Conservation (phyloP, 2,329 filamentous ascomycete genomes). For the Monosporascus cannonballus region DNA sequence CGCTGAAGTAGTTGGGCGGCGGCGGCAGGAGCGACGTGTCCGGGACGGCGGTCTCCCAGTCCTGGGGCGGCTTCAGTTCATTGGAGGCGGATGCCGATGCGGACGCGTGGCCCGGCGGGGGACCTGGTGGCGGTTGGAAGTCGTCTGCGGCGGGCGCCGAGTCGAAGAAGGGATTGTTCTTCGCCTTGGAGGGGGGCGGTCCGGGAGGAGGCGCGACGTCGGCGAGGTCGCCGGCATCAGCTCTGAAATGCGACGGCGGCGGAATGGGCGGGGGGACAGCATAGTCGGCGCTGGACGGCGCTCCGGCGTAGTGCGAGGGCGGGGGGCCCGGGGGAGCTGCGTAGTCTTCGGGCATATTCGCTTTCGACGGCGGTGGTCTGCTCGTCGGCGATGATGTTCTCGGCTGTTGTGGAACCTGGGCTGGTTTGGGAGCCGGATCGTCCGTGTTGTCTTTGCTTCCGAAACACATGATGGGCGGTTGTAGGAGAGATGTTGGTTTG, state of each 20-base stretch:
- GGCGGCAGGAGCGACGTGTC: conserved; percentile 69
- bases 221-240: conserved; percentile 4
- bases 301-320: conserved; percentile 9
- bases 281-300: conserved; percentile 15
- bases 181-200: conserved; percentile 28
- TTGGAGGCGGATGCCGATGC: not conserved
- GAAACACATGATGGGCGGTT: conserved; percentile 39
- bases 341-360: conserved; percentile 9
- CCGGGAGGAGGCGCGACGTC: conserved; percentile 29
- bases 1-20: conserved; percentile 60
- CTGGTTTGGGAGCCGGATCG: conserved; percentile 35
- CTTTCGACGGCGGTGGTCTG: conserved; percentile 18
- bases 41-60: conserved; percentile 66
- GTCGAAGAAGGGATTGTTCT: not conserved
- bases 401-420: conserved; percentile 9
- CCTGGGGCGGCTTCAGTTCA: conserved; percentile 42
- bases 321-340: conserved; percentile 18
- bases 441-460: conserved; percentile 35
- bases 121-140: conserved; percentile 32
- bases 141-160: conserved; percentile 7
- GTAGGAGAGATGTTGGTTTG: not conserved
- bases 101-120: conserved; percentile 16
- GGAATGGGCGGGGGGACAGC: conserved; percentile 20
- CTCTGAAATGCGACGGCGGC: conserved; percentile 22
- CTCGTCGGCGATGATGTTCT: conserved; percentile 9